A percentile compares a stretch with the other conserved stretches of the same genome.
Evolutionary conservation across 352 stramenopile genomes (phyloP).

Genomic region (Phytophthora citricola): DNA sequence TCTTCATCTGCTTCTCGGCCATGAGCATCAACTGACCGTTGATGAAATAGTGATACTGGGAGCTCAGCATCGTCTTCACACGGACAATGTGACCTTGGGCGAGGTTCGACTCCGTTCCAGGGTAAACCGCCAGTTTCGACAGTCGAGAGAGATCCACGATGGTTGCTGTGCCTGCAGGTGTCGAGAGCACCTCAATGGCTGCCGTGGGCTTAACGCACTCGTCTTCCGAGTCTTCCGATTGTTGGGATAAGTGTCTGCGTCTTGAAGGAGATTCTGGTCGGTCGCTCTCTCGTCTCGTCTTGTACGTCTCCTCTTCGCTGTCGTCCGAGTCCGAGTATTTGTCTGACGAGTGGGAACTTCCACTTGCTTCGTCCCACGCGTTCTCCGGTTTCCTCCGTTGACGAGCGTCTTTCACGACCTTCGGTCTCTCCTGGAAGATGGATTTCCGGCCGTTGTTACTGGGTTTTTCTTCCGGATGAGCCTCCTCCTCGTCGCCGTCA

Average conservation of each 20-base stretch:
- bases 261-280: conserved; percentile 41
- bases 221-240: conserved; percentile 53
- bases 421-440: conserved; percentile 34
- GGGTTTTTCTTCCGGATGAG: conserved; percentile 13
- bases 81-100: conserved; percentile 53
- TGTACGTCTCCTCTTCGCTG: conserved; percentile 28
- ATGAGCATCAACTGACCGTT: conserved; percentile 67
- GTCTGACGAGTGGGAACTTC: conserved; percentile 22
- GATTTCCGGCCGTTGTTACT: conserved; percentile 6
- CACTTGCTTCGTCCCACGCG: conserved; percentile 51
- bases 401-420: conserved; percentile 4
- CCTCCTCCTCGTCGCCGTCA: conserved; percentile 53
- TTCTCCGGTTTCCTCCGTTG: conserved; percentile 35
- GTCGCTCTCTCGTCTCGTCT: conserved; percentile 10
- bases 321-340: conserved; percentile 34
- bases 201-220: conserved; percentile 31
- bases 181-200: conserved; percentile 2
- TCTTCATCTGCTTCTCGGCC: conserved; percentile 75
- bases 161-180: conserved; percentile 7
- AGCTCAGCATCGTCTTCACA: conserved; percentile 63
- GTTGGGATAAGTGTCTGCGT: conserved; percentile 27
- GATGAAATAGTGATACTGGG: conserved; percentile 73
- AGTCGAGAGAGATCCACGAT: conserved; percentile 59
- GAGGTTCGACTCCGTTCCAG: conserved; percentile 57
- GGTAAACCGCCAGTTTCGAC: conserved; percentile 84